These are phyloP conservation scores for Linderniella brevidens DNA, from an alignment of 257 asterid genomes.

Conservation along the genomic window DNA sequence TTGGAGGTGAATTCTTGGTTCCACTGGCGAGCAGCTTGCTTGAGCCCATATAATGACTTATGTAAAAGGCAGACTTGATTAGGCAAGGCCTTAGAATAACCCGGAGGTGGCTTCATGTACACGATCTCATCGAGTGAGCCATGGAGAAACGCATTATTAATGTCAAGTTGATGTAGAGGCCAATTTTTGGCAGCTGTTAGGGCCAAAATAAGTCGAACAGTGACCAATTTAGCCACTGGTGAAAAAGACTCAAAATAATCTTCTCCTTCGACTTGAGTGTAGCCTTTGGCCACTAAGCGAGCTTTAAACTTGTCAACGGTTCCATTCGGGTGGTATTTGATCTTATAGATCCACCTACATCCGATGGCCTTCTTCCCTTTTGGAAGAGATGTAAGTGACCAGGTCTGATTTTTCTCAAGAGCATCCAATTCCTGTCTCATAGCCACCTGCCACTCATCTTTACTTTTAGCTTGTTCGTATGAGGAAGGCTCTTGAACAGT, in stretches of 20 bases:
- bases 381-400: not conserved
- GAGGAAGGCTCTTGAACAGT: not conserved
- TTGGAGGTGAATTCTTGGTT: not conserved
- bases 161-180: not conserved
- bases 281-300: not conserved
- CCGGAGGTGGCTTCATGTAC: not conserved
- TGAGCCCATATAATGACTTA: not conserved
- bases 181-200: not conserved
- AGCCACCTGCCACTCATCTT: not conserved
- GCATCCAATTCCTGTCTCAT: not conserved
- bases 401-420: not conserved
- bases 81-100: not conserved
- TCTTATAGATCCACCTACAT: not conserved
- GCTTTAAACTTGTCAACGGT: not conserved
- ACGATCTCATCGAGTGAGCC: not conserved
- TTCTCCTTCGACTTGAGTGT: not conserved
- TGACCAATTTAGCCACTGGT: not conserved
- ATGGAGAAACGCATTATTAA: not conserved
- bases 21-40: conserved; percentile 2
- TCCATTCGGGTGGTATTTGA: not conserved
- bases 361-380: not conserved
- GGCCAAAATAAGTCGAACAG: not conserved
- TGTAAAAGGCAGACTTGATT: no score
- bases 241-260: not conserved
- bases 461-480: not conserved